phyloP scores from a whole-genome alignment of 768 basidiomycete genomes.

The Cystofilobasidium macerans region DNA sequence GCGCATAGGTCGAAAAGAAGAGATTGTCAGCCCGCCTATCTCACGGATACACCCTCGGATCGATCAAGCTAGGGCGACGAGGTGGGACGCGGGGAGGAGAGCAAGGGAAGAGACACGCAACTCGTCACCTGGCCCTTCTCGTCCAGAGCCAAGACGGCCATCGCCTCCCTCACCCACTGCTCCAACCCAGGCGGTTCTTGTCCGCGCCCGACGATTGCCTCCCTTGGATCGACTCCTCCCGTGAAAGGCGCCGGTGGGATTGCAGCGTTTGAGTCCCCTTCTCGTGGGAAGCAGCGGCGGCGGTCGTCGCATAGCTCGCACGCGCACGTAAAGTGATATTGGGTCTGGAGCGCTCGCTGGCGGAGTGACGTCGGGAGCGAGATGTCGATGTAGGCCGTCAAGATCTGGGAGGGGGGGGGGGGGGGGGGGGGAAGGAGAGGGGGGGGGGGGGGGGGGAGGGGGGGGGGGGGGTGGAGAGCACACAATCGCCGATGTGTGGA shows the following conservation, averaged over 20 bases:
- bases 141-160: conserved; percentile 21
- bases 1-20: too few species aligned
- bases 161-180: conserved; percentile 11
- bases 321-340: conserved; percentile 66
- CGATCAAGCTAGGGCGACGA: background rate
- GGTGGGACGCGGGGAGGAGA: conserved; percentile 7
- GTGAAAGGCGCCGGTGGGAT: background rate
- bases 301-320: conserved; percentile 51
- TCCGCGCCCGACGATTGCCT: conserved; percentile 44
- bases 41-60: background rate
- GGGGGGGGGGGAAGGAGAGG: background rate
- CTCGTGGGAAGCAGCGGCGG: background rate
- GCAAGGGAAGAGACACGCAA: conserved; percentile 23
- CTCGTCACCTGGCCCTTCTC: conserved; percentile 19
- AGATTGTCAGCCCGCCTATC: background rate
- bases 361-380: conserved; percentile 54
- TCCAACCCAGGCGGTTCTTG: conserved; percentile 2
- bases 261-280: too few species aligned
- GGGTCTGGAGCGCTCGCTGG: conserved; percentile 41
- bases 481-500: conserved; percentile 39
- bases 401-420: conserved; percentile 45
- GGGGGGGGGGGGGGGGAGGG: background rate
- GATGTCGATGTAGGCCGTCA: conserved; percentile 76
- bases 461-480: background rate
- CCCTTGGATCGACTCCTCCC: conserved; percentile 51